A percentile compares a stretch with the other conserved stretches of the same genome.
phyloP scores from a whole-genome alignment of 495 filamentous ascomycete species.

The Penicillium manginii region DNA sequence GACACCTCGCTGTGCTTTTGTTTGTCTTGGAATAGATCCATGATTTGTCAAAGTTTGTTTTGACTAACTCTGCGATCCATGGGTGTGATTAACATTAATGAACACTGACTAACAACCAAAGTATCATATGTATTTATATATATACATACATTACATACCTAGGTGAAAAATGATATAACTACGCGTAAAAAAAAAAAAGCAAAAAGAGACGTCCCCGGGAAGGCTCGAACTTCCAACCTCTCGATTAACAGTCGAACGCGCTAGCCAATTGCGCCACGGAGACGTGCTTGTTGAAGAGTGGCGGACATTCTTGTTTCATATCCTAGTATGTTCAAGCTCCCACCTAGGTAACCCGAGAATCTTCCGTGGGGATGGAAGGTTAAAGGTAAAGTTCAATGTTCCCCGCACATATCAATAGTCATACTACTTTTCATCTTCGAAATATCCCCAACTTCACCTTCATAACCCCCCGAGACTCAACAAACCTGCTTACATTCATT shows the following conservation, averaged over 20 bases:
- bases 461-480: no score
- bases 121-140: no score
- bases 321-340: not conserved
- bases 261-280: slow-evolving; percentile 51
- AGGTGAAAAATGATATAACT: not conserved
- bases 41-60: no score
- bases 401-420: no score
- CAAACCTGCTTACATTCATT: not conserved
- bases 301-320: not conserved
- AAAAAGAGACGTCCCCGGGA: slow-evolving; percentile 27
- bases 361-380: no score
- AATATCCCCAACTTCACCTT: no score
- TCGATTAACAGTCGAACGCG: slow-evolving; percentile 51
- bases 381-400: no score
- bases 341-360: no score
- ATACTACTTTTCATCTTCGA: no score
- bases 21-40: no score
- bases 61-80: no score
- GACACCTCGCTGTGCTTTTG: slow-evolving; percentile 10
- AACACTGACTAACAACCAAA: not conserved
- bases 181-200: slow-evolving; percentile 1
- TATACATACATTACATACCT: not conserved
- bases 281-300: slow-evolving; percentile 17
- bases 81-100: no score
- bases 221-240: slow-evolving; percentile 50